phyloP scores from a whole-genome alignment of 768 basidiomycete genomes.

The Psilocybe subaeruginosa region DNA sequence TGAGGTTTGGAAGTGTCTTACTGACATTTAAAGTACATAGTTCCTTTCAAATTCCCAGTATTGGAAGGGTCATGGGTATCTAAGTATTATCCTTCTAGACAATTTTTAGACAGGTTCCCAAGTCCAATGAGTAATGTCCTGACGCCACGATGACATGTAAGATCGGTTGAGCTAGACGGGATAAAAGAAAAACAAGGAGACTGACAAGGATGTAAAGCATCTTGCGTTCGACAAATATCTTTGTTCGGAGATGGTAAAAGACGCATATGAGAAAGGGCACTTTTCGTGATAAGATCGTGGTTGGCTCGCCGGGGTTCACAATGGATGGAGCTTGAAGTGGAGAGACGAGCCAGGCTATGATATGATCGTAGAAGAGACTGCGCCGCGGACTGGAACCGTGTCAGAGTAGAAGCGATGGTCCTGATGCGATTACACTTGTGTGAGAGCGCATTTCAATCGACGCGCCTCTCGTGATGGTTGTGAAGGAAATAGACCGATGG shows the following conservation, averaged over 20 bases:
- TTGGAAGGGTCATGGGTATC: constrained; percentile 1
- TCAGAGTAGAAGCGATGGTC: background rate
- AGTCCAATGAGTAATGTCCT: background rate
- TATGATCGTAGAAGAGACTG: background rate
- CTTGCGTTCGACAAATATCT: too few species aligned
- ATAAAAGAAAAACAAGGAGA: too few species aligned
- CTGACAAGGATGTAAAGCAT: too few species aligned
- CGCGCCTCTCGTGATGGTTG: constrained; percentile 12
- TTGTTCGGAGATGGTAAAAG: background rate
- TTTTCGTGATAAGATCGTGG: constrained; percentile 9
- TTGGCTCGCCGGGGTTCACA: background rate
- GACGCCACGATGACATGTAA: background rate
- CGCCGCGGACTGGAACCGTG: constrained; percentile 7
- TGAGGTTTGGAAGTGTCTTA: background rate
- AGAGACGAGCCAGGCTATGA: constrained; percentile 3
- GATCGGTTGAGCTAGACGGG: too few species aligned
- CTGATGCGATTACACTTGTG: constrained; percentile 1
- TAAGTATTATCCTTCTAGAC: background rate
- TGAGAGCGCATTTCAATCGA: constrained; percentile 6
- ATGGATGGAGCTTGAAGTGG: constrained; percentile 5
- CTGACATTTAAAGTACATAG: background rate
- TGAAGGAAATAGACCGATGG: constrained; percentile 9
- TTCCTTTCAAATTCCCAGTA: constrained; percentile 13
- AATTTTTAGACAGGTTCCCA: background rate
- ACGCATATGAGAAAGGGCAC: background rate